Evolutionary conservation across 2,329 filamentous ascomycete genomes (phyloP).

Genomic region (Phialemoniopsis sp.): DNA sequence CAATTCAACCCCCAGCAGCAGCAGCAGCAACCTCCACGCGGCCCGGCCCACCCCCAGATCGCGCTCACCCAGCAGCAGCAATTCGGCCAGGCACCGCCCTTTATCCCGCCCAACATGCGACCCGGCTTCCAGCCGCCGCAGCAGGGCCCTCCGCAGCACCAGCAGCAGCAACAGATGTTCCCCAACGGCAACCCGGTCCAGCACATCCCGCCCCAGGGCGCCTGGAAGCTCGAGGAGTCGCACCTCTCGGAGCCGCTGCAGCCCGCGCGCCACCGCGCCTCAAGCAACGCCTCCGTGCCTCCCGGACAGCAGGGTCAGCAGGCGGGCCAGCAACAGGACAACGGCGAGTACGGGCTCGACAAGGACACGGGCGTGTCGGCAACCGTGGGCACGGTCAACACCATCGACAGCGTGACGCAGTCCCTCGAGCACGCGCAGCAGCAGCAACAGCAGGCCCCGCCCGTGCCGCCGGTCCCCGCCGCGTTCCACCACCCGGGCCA

Average conservation of each 20-base stretch:
- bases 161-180: conserved; percentile 5
- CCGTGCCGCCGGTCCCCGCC: background rate
- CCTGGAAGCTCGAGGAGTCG: conserved; percentile 53
- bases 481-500: background rate
- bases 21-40: background rate
- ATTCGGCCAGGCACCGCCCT: background rate
- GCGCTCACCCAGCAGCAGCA: background rate
- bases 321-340: conserved; percentile 19
- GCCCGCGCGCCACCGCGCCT: conserved; percentile 28
- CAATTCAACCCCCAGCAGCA: conserved; percentile 1
- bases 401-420: background rate
- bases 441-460: conserved; percentile 8
- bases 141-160: conserved; percentile 3
- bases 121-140: background rate
- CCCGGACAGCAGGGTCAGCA: conserved; percentile 16
- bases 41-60: too few species aligned
- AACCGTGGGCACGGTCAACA: background rate
- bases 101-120: background rate
- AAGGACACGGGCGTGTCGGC: conserved; percentile 43
- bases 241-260: conserved; percentile 44
- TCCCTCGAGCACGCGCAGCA: conserved; percentile 13
- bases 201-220: conserved; percentile 34
- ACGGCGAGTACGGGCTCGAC: conserved; percentile 32
- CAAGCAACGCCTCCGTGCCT: conserved; percentile 14
- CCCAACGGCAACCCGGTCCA: conserved; percentile 30